Evolutionary conservation across 2,329 filamentous ascomycete genomes (phyloP).

Genomic region (Aspergillus candidus): DNA sequence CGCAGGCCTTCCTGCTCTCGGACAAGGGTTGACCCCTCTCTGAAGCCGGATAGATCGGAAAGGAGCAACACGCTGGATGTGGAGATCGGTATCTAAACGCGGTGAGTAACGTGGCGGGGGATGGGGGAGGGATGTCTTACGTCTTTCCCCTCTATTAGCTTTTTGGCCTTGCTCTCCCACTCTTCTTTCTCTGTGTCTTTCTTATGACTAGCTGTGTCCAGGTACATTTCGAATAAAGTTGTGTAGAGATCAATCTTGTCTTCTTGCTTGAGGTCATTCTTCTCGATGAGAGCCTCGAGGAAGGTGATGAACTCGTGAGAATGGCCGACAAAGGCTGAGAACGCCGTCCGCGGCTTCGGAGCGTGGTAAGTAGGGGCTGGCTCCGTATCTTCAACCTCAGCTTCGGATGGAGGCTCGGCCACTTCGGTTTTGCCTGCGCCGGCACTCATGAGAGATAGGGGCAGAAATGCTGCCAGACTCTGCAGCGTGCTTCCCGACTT

Average conservation of each 20-base stretch:
- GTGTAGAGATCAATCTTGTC: slow-evolving; percentile 86
- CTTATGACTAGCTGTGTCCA: slow-evolving; percentile 76
- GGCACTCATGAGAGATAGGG: slow-evolving; percentile 76
- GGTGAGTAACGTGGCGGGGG: slow-evolving; percentile 7
- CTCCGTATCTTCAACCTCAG: slow-evolving; percentile 26
- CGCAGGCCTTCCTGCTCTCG: slow-evolving; percentile 87
- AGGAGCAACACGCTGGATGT: slow-evolving; percentile 90
- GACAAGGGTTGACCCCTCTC: slow-evolving; percentile 83
- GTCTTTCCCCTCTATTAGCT: slow-evolving; percentile 73
- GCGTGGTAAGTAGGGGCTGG: slow-evolving; percentile 60
- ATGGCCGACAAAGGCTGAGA: slow-evolving; percentile 94
- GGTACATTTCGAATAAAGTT: slow-evolving; percentile 95
- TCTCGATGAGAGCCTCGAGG: slow-evolving; percentile 76
- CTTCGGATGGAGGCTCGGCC: slow-evolving; percentile 21
- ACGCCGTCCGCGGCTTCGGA: slow-evolving; percentile 80
- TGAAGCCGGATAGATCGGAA: slow-evolving; percentile 85
- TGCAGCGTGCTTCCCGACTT: slow-evolving; percentile 69
- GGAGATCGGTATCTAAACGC: slow-evolving; percentile 63
- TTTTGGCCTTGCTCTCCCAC: slow-evolving; percentile 89
- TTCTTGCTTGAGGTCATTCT: slow-evolving; percentile 62
- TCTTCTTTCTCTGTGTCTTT: slow-evolving; percentile 63
- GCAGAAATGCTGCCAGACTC: slow-evolving; percentile 75
- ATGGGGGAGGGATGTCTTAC: slow-evolving; percentile 34
- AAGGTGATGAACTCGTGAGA: slow-evolving; percentile 87
- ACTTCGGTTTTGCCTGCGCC: slow-evolving; percentile 37